Percentiles rank a stretch among this genome's conserved stretches.
Evolutionary conservation across 148 eudicot genomes (phyloP).

Genomic region (Linanthus parryae): DNA sequence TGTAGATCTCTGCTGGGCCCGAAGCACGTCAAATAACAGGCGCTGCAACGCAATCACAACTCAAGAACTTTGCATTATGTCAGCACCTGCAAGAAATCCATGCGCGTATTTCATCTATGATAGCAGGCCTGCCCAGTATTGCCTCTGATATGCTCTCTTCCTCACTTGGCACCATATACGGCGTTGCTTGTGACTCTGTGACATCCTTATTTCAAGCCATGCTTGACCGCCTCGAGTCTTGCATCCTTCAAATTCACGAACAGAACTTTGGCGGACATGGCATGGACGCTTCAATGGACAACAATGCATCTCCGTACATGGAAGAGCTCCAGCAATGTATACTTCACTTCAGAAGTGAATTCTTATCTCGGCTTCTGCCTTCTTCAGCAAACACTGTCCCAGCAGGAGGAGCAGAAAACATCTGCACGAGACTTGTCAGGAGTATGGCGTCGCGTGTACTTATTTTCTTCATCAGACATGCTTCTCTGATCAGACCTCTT

Average conservation of each 20-base stretch:
- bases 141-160: conserved; percentile 74
- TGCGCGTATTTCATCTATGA: conserved; percentile 50
- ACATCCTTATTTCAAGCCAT: conserved; percentile 78
- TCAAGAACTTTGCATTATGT: conserved; percentile 75
- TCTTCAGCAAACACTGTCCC: conserved; percentile 44
- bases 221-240: conserved; percentile 87
- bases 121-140: conserved; percentile 43
- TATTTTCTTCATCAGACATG: conserved; percentile 77
- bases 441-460: conserved; percentile 90
- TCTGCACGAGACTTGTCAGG: conserved; percentile 68
- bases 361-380: conserved; percentile 73
- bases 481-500: conserved; percentile 80
- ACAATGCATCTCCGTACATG: conserved; percentile 85
- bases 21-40: conserved; percentile 88
- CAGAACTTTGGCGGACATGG: conserved; percentile 62
- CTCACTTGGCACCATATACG: conserved; percentile 63
- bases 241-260: conserved; percentile 81
- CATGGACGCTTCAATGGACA: conserved; percentile 74
- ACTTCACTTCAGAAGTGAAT: conserved; percentile 71
- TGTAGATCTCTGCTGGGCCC: conserved; percentile 88
- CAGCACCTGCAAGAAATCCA: conserved; percentile 93
- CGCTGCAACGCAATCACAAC: conserved; percentile 78
- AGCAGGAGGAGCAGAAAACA: conserved; percentile 50
- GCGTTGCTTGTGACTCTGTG: conserved; percentile 81
- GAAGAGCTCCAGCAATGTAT: conserved; percentile 80